Conservation (phyloP, 768 basidiomycete species). For the Tephrocybe rancida region DNA sequence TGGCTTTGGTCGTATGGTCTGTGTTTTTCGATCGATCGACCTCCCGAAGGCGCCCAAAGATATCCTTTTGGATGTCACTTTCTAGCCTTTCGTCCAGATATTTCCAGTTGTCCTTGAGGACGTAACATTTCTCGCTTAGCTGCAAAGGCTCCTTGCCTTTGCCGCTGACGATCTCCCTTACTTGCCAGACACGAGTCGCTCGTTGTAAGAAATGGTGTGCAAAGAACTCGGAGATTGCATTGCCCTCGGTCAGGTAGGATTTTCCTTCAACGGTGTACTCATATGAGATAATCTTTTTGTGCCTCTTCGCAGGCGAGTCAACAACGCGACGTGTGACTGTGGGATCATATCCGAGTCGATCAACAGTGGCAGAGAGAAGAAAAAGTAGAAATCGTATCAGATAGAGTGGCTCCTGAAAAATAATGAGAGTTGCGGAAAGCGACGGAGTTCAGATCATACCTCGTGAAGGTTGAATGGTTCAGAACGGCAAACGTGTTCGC, state of each 20-base stretch:
- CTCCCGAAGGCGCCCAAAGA: neutral
- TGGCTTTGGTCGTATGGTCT: neutral
- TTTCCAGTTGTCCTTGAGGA: neutral
- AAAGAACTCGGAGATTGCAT: neutral
- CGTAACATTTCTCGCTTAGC: too few relatives aligned
- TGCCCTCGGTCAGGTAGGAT: neutral
- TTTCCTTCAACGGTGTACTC: neutral
- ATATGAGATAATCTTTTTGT: neutral
- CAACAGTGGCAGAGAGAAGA: neutral
- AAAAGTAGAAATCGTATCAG: neutral
- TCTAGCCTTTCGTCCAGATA: neutral
- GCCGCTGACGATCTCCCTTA: too few relatives aligned
- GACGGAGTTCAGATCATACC: neutral
- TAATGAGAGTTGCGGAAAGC: neutral
- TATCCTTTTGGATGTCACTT: neutral
- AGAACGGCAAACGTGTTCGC: neutral
- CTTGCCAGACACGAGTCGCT: neutral
- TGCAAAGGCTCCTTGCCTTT: too few relatives aligned
- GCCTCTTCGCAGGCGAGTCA: too few relatives aligned
- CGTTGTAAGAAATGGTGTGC: neutral
- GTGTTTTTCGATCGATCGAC: neutral
- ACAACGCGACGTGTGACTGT: neutral
- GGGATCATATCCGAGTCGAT: neutral
- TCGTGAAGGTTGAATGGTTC: neutral
- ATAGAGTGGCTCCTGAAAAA: neutral